A percentile compares a stretch with the other conserved stretches of the same genome.
These are phyloP conservation scores for Candida golubevii DNA, from an alignment of 805 yeast genomes.

Conservation along the genomic window DNA sequence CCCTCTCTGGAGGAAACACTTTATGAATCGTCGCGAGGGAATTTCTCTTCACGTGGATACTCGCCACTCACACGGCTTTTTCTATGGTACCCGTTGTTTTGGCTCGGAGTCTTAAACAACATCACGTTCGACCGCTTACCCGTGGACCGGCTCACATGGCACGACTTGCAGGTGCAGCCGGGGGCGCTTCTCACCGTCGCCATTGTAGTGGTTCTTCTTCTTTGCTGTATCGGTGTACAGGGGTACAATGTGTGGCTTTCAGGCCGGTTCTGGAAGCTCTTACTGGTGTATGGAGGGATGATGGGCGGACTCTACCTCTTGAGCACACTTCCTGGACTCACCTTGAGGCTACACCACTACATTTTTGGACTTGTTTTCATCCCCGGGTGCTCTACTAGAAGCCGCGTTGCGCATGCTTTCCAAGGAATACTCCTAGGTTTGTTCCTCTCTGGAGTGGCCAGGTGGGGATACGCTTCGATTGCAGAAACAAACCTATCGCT, in stretches of 20 bases:
- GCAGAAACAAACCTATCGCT: slow-evolving; percentile 70
- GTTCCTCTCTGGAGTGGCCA: slow-evolving; percentile 74
- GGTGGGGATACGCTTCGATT: slow-evolving; percentile 93
- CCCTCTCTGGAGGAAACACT: slow-evolving; percentile 5
- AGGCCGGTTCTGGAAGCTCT: slow-evolving; percentile 59
- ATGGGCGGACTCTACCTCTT: slow-evolving; percentile 32
- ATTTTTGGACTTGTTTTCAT: slow-evolving; percentile 70
- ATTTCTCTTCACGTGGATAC: neutral
- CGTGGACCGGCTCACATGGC: slow-evolving; percentile 72
- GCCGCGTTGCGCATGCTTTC: slow-evolving; percentile 63
- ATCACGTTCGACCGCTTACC: slow-evolving; percentile 86
- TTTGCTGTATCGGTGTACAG: slow-evolving; percentile 59
- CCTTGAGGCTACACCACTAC: slow-evolving; percentile 74
- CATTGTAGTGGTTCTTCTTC: slow-evolving; percentile 44
- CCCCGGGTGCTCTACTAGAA: slow-evolving; percentile 80
- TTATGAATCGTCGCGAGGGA: neutral
- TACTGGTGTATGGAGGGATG: slow-evolving; percentile 51
- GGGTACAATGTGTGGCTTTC: slow-evolving; percentile 77
- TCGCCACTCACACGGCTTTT: slow-evolving; percentile 44
- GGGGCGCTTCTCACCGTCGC: slow-evolving; percentile 69
- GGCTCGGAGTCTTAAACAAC: slow-evolving; percentile 83
- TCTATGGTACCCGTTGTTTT: slow-evolving; percentile 75
- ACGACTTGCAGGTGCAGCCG: slow-evolving; percentile 69
- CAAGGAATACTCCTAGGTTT: slow-evolving; percentile 86
- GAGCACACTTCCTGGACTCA: slow-evolving; percentile 54